Conservation (phyloP, 1,139 yeast species). For the Lodderomyces metapsilosis region DNA sequence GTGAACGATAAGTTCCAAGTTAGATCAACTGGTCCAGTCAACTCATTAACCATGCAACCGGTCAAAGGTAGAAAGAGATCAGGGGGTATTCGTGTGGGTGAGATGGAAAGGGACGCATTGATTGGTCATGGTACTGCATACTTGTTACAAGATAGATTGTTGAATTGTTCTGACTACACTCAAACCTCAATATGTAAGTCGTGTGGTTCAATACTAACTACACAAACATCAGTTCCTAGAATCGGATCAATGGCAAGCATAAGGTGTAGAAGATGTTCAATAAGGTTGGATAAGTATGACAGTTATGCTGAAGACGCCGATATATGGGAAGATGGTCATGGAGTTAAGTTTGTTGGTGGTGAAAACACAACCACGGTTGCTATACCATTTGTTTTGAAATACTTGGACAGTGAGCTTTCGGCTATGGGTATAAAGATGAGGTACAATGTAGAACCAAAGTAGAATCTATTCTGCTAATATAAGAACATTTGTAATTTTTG, state of each 20-base stretch:
- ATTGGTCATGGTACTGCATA: conserved; percentile 99
- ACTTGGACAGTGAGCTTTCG: conserved; percentile 89
- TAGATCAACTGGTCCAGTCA: conserved; percentile 97
- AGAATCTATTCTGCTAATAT: conserved; percentile 6
- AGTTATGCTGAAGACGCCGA: conserved; percentile 67
- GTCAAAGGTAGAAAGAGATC: conserved; percentile 98
- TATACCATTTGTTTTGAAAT: conserved; percentile 93
- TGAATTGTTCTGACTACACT: conserved; percentile 94
- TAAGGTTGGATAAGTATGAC: conserved; percentile 48
- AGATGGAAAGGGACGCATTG: conserved; percentile 99
- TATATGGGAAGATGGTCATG: conserved; percentile 97
- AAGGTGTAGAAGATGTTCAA: conserved; percentile 91
- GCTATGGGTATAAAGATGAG: conserved; percentile 98
- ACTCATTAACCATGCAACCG: conserved; percentile 97
- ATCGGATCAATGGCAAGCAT: conserved; percentile 76
- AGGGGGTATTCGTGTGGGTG: conserved; percentile 99
- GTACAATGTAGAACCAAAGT: conserved; percentile 72
- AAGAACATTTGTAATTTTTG: conserved; percentile 24
- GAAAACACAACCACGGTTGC: conserved; percentile 90
- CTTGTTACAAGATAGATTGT: conserved; percentile 88
- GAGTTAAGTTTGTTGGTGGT: conserved; percentile 89
- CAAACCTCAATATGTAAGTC: conserved; percentile 86
- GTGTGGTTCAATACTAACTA: conserved; percentile 89
- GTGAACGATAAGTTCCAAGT: conserved; percentile 99
- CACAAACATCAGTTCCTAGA: conserved; percentile 89